These are phyloP conservation scores for Rehmannia glutinosa DNA, from an alignment of 257 asterid genomes.

Conservation along the genomic window DNA sequence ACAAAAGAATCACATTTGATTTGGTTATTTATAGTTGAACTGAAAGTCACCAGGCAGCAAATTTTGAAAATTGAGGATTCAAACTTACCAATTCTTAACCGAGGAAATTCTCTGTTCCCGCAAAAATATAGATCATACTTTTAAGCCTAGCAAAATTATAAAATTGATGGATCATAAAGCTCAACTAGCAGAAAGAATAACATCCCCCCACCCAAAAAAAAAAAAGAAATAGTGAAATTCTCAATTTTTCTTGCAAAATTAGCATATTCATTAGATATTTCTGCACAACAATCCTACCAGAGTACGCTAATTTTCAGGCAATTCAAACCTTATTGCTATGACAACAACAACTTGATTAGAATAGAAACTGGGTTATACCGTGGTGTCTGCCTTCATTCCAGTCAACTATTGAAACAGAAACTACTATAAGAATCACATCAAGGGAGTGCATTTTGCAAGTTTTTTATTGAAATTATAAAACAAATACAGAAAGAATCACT, in stretches of 20 bases:
- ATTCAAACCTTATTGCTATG: neutral
- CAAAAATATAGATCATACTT: slow-evolving; percentile 76
- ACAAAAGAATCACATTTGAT: slow-evolving; percentile 14
- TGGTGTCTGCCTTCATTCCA: neutral
- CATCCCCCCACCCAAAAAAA: neutral
- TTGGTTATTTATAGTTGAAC: neutral
- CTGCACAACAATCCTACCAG: neutral
- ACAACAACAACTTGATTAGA: neutral
- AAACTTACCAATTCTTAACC: slow-evolving; percentile 83
- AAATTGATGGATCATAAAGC: slow-evolving; percentile 5
- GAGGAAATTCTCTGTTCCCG: slow-evolving; percentile 80
- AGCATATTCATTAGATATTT: neutral
- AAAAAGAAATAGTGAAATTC: neutral
- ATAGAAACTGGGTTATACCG: neutral
- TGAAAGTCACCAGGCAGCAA: slow-evolving; percentile 6
- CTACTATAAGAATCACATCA: neutral
- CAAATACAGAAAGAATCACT: neutral
- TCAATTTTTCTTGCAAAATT: neutral
- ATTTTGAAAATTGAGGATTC: slow-evolving; percentile 11
- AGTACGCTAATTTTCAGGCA: neutral
- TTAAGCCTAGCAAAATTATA: slow-evolving; percentile 48
- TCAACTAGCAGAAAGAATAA: neutral
- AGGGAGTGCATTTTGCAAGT: neutral
- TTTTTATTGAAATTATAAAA: neutral
- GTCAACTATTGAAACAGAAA: neutral